These are phyloP conservation scores for Fusarium nisikadoi DNA, from an alignment of 2,329 filamentous ascomycete species.

Conservation along the genomic window DNA sequence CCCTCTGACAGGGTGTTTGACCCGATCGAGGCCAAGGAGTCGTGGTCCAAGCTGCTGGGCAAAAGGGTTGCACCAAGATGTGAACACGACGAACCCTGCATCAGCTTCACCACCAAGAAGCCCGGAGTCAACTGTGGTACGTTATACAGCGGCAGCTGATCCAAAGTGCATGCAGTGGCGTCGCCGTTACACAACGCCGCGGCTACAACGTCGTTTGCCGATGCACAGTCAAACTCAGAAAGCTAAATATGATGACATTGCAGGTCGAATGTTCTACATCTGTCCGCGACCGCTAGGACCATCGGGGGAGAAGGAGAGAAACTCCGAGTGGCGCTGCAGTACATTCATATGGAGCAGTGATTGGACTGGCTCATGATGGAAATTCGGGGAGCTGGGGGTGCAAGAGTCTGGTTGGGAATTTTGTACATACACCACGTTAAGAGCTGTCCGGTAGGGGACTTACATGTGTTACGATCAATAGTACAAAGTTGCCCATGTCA, in stretches of 20 bases:
- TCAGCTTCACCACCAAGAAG: constrained; percentile 86
- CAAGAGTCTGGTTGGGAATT: neutral
- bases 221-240: constrained; percentile 1
- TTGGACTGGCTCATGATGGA: constrained; percentile 54
- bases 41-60: constrained; percentile 86
- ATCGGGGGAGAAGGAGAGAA: constrained; percentile 83
- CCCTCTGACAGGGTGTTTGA: constrained; percentile 64
- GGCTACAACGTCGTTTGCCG: neutral
- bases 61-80: constrained; percentile 81
- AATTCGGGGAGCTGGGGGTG: neutral
- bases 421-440: neutral
- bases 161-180: constrained; percentile 18
- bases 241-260: constrained; percentile 36
- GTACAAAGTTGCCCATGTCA: neutral
- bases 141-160: constrained; percentile 33
- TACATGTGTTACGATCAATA: neutral
- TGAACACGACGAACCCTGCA: constrained; percentile 89
- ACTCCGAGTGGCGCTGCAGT: constrained; percentile 85
- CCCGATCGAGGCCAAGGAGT: constrained; percentile 78
- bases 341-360: constrained; percentile 82
- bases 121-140: constrained; percentile 81
- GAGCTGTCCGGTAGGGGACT: neutral
- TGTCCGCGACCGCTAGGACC: constrained; percentile 81
- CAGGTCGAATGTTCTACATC: constrained; percentile 71
- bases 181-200: constrained; percentile 11